Percentiles rank a stretch among this genome's conserved stretches.
phyloP scores from a whole-genome alignment of 1,139 yeast genomes.

The Candida sp. region DNA sequence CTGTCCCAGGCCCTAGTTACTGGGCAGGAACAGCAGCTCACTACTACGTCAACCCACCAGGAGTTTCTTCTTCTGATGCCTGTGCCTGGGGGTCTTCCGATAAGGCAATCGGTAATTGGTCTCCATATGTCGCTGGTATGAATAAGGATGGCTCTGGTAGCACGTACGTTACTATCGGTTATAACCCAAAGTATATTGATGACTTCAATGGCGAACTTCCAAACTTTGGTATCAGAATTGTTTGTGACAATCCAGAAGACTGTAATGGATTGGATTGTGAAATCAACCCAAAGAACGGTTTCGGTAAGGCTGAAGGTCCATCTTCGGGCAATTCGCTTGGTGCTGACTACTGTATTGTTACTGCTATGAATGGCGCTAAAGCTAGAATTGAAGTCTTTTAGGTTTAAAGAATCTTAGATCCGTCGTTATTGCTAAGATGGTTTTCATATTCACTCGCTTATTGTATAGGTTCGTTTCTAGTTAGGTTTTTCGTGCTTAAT shows the following conservation, averaged over 20 bases:
- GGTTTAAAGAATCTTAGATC: slow-evolving; percentile 14
- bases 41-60: slow-evolving; percentile 87
- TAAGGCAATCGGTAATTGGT: slow-evolving; percentile 84
- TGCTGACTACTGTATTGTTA: slow-evolving; percentile 82
- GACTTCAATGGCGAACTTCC: slow-evolving; percentile 61
- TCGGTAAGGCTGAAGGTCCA: slow-evolving; percentile 55
- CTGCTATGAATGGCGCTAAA: slow-evolving; percentile 64
- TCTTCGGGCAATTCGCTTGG: slow-evolving; percentile 59
- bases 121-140: slow-evolving; percentile 93
- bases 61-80: slow-evolving; percentile 74
- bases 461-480: neutral
- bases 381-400: slow-evolving; percentile 79
- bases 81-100: slow-evolving; percentile 83
- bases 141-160: slow-evolving; percentile 70
- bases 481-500: neutral
- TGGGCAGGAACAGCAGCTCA: slow-evolving; percentile 86
- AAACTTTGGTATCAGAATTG: slow-evolving; percentile 70
- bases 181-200: slow-evolving; percentile 87
- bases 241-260: slow-evolving; percentile 67
- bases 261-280: slow-evolving; percentile 82
- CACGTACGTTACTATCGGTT: slow-evolving; percentile 84
- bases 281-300: slow-evolving; percentile 71
- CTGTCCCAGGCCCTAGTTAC: slow-evolving; percentile 83
- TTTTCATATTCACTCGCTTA: neutral
- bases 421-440: neutral